phyloP scores from a whole-genome alignment of 2,329 filamentous ascomycete species.

The Calonectria pteridis region DNA sequence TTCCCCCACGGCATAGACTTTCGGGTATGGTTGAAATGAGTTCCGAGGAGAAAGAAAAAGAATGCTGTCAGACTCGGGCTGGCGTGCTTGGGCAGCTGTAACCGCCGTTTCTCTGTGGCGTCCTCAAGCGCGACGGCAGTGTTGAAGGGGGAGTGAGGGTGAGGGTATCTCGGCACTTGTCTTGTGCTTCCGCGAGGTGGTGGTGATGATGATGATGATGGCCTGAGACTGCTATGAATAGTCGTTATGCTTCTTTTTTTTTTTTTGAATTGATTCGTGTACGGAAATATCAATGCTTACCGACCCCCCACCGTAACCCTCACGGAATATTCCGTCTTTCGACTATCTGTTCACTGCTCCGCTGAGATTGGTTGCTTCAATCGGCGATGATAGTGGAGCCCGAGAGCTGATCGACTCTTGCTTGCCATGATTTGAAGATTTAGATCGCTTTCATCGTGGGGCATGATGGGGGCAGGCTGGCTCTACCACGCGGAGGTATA shows the following conservation, averaged over 20 bases:
- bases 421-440: background rate
- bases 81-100: background rate
- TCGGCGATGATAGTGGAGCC: background rate
- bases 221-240: background rate
- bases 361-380: background rate
- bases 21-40: background rate
- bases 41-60: background rate
- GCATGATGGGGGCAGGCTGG: background rate
- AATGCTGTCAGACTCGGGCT: background rate
- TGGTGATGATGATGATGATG: background rate
- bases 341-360: background rate
- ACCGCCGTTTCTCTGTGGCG: background rate
- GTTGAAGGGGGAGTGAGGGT: background rate
- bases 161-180: background rate
- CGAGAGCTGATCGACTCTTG: background rate
- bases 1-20: background rate
- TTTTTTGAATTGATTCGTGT: background rate
- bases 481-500: background rate
- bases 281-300: background rate
- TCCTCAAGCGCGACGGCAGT: background rate
- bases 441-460: background rate
- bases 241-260: background rate
- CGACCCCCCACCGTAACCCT: background rate
- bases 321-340: background rate
- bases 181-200: background rate